Conservation (phyloP, 2,329 filamentous ascomycete genomes). For the Neonectria sp. region DNA sequence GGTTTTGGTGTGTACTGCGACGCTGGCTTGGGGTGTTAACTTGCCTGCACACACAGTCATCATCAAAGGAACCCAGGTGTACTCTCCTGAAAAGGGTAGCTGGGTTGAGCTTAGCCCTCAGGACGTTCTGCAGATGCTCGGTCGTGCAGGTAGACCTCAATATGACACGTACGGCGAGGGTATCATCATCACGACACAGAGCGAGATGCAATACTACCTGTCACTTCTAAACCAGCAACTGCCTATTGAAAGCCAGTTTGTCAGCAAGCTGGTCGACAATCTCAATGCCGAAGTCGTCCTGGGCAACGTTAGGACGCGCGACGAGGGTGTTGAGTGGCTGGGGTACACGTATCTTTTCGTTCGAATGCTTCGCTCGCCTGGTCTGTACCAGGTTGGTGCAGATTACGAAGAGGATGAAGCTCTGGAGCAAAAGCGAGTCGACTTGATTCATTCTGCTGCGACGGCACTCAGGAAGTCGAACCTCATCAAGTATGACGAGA, state of each 20-base stretch:
- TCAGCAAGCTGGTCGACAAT: constrained; percentile 94
- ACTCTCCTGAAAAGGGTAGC: constrained; percentile 97
- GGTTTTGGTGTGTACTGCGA: constrained; percentile 96
- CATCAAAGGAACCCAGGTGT: constrained; percentile 98
- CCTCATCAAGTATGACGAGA: constrained; percentile 95
- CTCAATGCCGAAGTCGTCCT: constrained; percentile 97
- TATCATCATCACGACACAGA: constrained; percentile 97
- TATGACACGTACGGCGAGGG: constrained; percentile 98
- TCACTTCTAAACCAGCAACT: constrained; percentile 97
- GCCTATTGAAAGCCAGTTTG: constrained; percentile 96
- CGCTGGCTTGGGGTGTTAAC: constrained; percentile 99
- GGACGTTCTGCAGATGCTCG: constrained; percentile 98
- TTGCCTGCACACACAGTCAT: constrained; percentile 97
- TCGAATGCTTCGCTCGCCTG: constrained; percentile 95
- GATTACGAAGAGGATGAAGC: constrained; percentile 95
- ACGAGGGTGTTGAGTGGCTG: constrained; percentile 99
- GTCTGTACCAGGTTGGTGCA: constrained; percentile 93
- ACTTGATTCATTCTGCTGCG: constrained; percentile 95
- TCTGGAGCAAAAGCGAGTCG: constrained; percentile 96
- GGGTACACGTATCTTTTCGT: constrained; percentile 99
- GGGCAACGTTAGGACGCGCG: constrained; percentile 90
- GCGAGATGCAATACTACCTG: constrained; percentile 96
- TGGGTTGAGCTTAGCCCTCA: constrained; percentile 99
- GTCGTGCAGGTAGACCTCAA: constrained; percentile 94
- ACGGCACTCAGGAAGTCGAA: constrained; percentile 88